Percentiles rank a stretch among this genome's conserved stretches.
Conservation (phyloP, 176 grass and related monocot genomes). For the maize (Zea mays) region Zm-B73-REFERENCE-NAM-5.0 NC_050096.1:47287001-47287500, state of each 20-base stretch:
- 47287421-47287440: too few relatives aligned
- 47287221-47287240: neutral
- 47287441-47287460: too few relatives aligned
- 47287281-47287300: conserved; percentile 27
- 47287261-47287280: conserved; percentile 45
- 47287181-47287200: conserved; percentile 20
- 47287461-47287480: too few relatives aligned
- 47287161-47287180: conserved; percentile 20
- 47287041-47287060: too few relatives aligned
- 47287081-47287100: too few relatives aligned
- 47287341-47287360: neutral
- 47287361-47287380: neutral
- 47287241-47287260: neutral
- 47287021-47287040: too few relatives aligned
- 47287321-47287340: conserved; percentile 20
- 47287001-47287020: too few relatives aligned
- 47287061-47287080: too few relatives aligned
- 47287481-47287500: too few relatives aligned
- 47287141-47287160: conserved; percentile 12
- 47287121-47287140: neutral
- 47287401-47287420: too few relatives aligned
- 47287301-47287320: neutral
- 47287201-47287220: conserved; percentile 27
- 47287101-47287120: too few relatives aligned
- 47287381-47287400: too few relatives aligned